Conservation (phyloP, 2,329 filamentous ascomycete species). For the Colletotrichum incanum region DNA sequence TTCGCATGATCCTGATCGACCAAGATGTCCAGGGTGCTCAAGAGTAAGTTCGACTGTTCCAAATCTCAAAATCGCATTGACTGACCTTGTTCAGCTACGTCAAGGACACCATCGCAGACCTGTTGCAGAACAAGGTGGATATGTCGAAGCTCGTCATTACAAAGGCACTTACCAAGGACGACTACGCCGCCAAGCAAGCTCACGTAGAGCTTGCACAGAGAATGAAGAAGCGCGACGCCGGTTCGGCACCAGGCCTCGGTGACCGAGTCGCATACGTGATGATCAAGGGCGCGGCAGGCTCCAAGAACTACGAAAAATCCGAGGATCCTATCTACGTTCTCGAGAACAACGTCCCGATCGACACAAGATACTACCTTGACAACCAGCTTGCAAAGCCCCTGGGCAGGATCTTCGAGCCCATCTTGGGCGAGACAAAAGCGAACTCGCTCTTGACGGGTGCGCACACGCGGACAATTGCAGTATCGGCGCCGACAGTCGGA, state of each 20-base stretch:
- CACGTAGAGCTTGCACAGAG: constrained; percentile 95
- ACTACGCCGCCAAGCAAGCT: constrained; percentile 93
- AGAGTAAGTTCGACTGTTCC: constrained; percentile 75
- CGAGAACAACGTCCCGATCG: constrained; percentile 97
- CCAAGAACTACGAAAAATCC: constrained; percentile 96
- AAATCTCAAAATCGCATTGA: constrained; percentile 40
- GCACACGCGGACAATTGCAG: constrained; percentile 94
- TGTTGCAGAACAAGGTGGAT: constrained; percentile 97
- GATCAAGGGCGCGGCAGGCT: constrained; percentile 88
- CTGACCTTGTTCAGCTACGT: constrained; percentile 78
- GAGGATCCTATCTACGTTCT: constrained; percentile 98
- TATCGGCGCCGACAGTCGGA: constrained; percentile 91
- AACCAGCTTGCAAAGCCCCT: constrained; percentile 98
- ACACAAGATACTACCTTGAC: constrained; percentile 98
- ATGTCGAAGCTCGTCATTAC: constrained; percentile 99
- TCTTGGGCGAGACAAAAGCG: constrained; percentile 93
- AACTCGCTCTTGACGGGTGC: constrained; percentile 89
- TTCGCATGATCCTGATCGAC: constrained; percentile 96
- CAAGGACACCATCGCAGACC: constrained; percentile 94
- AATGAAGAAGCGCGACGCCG: constrained; percentile 97
- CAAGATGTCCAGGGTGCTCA: constrained; percentile 91
- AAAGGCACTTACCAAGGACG: constrained; percentile 92
- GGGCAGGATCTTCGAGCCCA: constrained; percentile 96
- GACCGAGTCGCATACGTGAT: constrained; percentile 99
- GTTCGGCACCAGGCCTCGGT: constrained; percentile 91